phyloP scores from a whole-genome alignment of 768 basidiomycete species.

The Rhizopogon salebrosus region DNA sequence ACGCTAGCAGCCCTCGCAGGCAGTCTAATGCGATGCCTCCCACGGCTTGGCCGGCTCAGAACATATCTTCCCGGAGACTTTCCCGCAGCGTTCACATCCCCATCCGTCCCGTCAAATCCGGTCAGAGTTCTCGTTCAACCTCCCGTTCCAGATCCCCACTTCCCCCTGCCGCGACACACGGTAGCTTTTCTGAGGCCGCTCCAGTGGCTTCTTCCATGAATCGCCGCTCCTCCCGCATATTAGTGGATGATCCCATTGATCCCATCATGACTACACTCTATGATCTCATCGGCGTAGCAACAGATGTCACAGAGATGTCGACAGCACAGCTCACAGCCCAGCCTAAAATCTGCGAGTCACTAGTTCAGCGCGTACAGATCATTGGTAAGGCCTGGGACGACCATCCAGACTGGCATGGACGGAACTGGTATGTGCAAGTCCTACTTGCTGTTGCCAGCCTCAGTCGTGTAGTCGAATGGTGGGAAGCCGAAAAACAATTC shows the following conservation, averaged over 20 bases:
- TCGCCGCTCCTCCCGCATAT: conserved; percentile 76
- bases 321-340: conserved; percentile 79
- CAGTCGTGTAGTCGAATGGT: conserved; percentile 97
- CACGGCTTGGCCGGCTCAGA: conserved; percentile 51
- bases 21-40: conserved; percentile 43
- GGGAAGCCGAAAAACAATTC: conserved; percentile 99
- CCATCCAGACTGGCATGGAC: conserved; percentile 95
- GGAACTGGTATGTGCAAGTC: conserved; percentile 97
- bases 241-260: conserved; percentile 82
- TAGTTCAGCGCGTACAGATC: conserved; percentile 86
- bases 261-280: conserved; percentile 89
- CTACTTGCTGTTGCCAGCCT: conserved; percentile 93
- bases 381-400: conserved; percentile 97
- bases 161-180: conserved; percentile 61
- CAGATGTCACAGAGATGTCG: conserved; percentile 89
- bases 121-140: conserved; percentile 86
- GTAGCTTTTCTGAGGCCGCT: conserved; percentile 57
- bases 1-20: conserved; percentile 63
- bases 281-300: conserved; percentile 88
- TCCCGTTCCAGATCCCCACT: conserved; percentile 93
- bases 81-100: conserved; percentile 82
- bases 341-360: conserved; percentile 77
- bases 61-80: conserved; percentile 68
- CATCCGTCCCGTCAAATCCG: conserved; percentile 59
- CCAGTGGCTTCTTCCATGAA: conserved; percentile 40